phyloP scores from a whole-genome alignment of 2,329 filamentous ascomycete genomes.

The Sporothrix inflata region DNA sequence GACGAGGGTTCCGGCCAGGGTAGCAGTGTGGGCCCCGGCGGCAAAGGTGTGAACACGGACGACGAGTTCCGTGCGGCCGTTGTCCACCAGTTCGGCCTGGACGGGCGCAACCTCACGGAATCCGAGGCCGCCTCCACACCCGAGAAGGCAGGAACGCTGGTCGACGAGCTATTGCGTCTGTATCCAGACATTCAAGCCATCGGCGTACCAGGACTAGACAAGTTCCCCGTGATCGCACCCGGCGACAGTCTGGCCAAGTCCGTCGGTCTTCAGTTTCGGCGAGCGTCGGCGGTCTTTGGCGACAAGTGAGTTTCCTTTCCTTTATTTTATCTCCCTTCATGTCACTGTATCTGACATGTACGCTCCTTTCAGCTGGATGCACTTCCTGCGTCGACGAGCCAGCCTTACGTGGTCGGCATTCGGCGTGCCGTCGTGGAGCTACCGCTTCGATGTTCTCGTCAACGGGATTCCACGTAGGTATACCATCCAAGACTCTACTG shows the following conservation, averaged over 20 bases:
- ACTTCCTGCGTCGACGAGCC: constrained; percentile 36
- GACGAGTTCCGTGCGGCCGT: constrained; percentile 51
- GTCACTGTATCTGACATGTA: background rate
- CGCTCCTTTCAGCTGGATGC: constrained; percentile 6
- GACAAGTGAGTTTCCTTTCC: constrained; percentile 13
- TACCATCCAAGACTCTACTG: no score
- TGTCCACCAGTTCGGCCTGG: constrained; percentile 16
- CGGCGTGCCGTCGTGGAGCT: constrained; percentile 41
- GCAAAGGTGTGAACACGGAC: constrained; percentile 57
- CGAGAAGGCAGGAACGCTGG: constrained; percentile 36
- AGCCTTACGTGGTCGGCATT: constrained; percentile 28
- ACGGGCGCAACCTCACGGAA: constrained; percentile 30
- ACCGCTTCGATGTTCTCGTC: constrained; percentile 50
- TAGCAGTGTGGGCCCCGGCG: constrained; percentile 29
- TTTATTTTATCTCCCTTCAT: background rate
- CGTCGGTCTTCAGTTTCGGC: constrained; percentile 27
- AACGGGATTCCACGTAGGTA: constrained; percentile 37
- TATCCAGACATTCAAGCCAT: constrained; percentile 56
- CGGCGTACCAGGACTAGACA: constrained; percentile 48
- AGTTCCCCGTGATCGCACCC: constrained; percentile 47
- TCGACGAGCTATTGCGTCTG: constrained; percentile 45
- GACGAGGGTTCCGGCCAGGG: constrained; percentile 66
- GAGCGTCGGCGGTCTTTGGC: constrained; percentile 24
- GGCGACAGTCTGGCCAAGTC: constrained; percentile 36
- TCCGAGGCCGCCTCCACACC: background rate